A percentile compares a stretch with the other conserved stretches of the same genome.
Evolutionary conservation across 2,329 filamentous ascomycete species (phyloP).

Genomic region (Paramyrothecium sp.): DNA sequence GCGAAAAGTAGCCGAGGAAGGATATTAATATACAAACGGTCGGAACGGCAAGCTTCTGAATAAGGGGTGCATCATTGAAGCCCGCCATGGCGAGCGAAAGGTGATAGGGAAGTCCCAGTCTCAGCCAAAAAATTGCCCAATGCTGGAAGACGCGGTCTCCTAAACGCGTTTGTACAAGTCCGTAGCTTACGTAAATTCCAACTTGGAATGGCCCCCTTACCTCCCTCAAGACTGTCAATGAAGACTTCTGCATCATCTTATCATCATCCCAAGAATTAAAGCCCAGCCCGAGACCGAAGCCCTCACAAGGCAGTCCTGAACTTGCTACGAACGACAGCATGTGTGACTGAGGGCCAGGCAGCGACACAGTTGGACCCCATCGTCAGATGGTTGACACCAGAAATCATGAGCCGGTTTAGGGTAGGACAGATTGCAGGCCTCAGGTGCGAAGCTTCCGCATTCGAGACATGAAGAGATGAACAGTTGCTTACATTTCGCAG

Average conservation of each 20-base stretch:
- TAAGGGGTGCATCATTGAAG: constrained; percentile 37
- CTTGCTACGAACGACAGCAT: no score
- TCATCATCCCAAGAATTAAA: no score
- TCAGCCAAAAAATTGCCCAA: not conserved
- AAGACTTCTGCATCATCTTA: no score
- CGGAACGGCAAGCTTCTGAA: constrained; percentile 64
- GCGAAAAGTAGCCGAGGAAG: constrained; percentile 71
- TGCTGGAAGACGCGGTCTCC: not conserved
- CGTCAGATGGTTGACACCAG: not conserved
- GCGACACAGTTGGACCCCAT: not conserved
- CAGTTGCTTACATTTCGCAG: constrained; percentile 24
- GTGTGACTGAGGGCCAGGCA: no score
- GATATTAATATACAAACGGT: constrained; percentile 63
- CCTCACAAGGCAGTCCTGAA: not conserved
- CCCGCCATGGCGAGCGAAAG: constrained; percentile 33
- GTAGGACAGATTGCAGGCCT: not conserved
- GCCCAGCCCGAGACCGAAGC: no score
- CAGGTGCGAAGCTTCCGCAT: not conserved
- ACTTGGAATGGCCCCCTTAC: not conserved
- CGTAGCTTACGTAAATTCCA: not conserved
- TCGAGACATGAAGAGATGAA: not conserved
- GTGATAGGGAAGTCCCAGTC: not conserved
- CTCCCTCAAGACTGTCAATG: no score
- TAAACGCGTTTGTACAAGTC: not conserved
- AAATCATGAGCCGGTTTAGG: not conserved